A percentile compares a stretch with the other conserved stretches of the same genome.
phyloP scores from a whole-genome alignment of 495 filamentous ascomycete genomes.

The Talaromyces borbonicus region DNA sequence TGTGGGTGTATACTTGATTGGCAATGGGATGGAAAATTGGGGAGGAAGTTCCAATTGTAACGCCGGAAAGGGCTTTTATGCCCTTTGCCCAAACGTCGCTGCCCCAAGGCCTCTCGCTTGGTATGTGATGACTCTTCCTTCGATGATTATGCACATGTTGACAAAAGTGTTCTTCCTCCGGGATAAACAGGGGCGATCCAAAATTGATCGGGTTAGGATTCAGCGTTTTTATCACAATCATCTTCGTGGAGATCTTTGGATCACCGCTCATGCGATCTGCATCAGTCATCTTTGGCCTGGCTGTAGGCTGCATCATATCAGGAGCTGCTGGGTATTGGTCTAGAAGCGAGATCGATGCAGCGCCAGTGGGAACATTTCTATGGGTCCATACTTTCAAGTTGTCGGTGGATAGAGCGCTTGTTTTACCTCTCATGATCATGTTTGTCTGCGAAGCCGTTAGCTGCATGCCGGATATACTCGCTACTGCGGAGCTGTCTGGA shows the following conservation, averaged over 20 bases:
- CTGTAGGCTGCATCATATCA: slow-evolving; percentile 73
- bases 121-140: slow-evolving; percentile 9
- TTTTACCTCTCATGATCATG: slow-evolving; percentile 56
- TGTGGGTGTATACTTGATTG: slow-evolving; percentile 61
- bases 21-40: slow-evolving; percentile 69
- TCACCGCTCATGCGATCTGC: slow-evolving; percentile 60
- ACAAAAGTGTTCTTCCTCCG: no score
- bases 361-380: slow-evolving; percentile 68
- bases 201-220: slow-evolving; percentile 81
- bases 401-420: slow-evolving; percentile 65
- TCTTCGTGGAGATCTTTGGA: slow-evolving; percentile 68
- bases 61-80: slow-evolving; percentile 40
- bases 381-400: slow-evolving; percentile 79
- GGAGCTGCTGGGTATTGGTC: slow-evolving; percentile 73
- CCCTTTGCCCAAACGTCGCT: slow-evolving; percentile 53
- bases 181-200: slow-evolving; percentile 58
- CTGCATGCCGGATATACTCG: slow-evolving; percentile 75
- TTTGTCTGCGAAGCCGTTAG: slow-evolving; percentile 58
- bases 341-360: slow-evolving; percentile 46
- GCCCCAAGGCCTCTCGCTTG: slow-evolving; percentile 66
- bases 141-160: not conserved
- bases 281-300: slow-evolving; percentile 63
- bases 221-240: slow-evolving; percentile 72
- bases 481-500: slow-evolving; percentile 65
- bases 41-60: slow-evolving; percentile 59